Base-by-base conservation (phyloP, 768 basidiomycete species). In the Russula abietina region DNA sequence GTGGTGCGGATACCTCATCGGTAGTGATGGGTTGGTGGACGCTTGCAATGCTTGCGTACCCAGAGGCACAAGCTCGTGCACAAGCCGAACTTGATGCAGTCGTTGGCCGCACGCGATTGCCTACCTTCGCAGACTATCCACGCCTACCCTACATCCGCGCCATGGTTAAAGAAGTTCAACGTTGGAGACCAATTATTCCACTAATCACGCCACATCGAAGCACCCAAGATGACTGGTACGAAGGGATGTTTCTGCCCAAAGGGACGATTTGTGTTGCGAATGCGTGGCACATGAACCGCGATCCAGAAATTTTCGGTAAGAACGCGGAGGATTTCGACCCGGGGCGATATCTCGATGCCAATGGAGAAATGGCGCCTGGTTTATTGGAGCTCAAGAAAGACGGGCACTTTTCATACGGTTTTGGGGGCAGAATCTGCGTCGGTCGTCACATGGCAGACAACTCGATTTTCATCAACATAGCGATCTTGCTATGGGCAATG, bases 401-500 rank as follows among this genome's bases (percentile, higher is more conserved):
- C 57, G 66, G 38, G 12, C 53, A 55, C 22, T 24, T 55, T 16
- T 8, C 53, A 16, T 55, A 62, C 53, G 72, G 73, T 7, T 75
- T 70, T 55, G 70, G 73, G 30, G 57, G 71, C 6, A 48, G 64
- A 14, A 19, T 38, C n/a, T 65, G 64, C 16, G 14, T 49, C 2
- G 64, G 55, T 33, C 62, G 55, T 7, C 43, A 41, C 28, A 12
- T 65, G 7, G 60, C 61, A 3, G 71, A 73, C 54, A 66, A 71
- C n/a, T 68, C 71, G 11, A 17, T 75, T 12, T 74, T 74, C 50
- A 73, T 75, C 30, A 62, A 68, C 28, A 70, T 75, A 26, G 74
- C 74, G 12, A 57, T 67, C 22, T 60, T 71, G 3, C 61, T 76
- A 22, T 70, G 67, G 61, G 70, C 70, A 14, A 64, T 45, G 39